phyloP scores from a whole-genome alignment of 306 rosid genomes.

The Calophaca sinica region DNA sequence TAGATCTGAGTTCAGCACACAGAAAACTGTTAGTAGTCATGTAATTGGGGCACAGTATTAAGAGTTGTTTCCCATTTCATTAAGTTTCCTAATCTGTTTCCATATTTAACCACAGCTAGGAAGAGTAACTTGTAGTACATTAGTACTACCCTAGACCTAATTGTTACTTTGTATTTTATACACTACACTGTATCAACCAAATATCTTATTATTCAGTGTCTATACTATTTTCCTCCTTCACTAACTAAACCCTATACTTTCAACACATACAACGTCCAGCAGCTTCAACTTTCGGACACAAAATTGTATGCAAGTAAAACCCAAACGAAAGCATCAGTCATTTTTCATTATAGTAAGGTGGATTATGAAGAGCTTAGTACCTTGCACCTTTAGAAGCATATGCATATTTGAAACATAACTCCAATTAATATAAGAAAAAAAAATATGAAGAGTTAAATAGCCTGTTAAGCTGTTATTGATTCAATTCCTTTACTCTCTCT shows the following conservation, averaged over 20 bases:
- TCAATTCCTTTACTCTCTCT: background rate
- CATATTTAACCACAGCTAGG: constrained; percentile 4
- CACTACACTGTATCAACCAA: background rate
- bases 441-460: background rate
- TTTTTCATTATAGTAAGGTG: constrained; percentile 10
- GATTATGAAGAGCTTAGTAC: background rate
- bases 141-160: background rate
- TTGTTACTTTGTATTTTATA: background rate
- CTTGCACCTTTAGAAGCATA: constrained; percentile 5
- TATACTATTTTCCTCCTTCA: constrained; percentile 2
- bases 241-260: background rate
- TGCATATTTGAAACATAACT: constrained; percentile 2
- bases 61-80: constrained; percentile 8
- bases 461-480: constrained; percentile 1
- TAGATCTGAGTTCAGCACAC: background rate
- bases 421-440: constrained; percentile 14
- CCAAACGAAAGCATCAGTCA: constrained; percentile 4
- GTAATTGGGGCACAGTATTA: background rate
- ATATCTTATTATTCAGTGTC: constrained; percentile 14
- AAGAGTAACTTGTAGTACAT: background rate
- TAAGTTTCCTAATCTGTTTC: constrained; percentile 13
- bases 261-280: constrained; percentile 24
- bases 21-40: background rate
- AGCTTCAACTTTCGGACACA: background rate
- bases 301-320: constrained; percentile 13